Percentiles rank a stretch among this genome's conserved stretches.
phyloP scores from a whole-genome alignment of 257 asterid species.

The Solanum gracilifrons region DNA sequence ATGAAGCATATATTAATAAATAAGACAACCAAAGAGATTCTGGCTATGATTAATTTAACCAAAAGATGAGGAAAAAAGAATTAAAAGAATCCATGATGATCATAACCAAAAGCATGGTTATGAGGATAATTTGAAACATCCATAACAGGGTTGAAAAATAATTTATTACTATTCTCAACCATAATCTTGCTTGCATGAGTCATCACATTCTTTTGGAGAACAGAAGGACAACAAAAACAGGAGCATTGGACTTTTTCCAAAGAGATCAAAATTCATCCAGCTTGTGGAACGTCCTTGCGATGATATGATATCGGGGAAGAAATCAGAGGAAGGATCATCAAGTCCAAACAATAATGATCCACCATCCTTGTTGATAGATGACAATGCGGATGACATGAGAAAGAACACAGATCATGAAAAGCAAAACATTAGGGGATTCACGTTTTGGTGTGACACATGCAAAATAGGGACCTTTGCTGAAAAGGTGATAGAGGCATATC shows the following conservation, averaged over 20 bases:
- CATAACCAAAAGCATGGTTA: background rate
- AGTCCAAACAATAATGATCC: background rate
- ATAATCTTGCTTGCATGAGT: too few relatives aligned
- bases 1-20: too few relatives aligned
- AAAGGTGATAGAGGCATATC: constrained; percentile 19
- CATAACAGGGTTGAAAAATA: background rate
- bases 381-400: background rate
- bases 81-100: background rate
- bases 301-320: background rate
- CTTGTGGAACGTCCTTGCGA: background rate
- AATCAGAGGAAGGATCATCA: background rate
- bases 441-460: constrained; percentile 47
- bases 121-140: background rate
- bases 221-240: constrained; percentile 10
- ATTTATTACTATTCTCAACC: too few relatives aligned
- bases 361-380: background rate
- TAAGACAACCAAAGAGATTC: background rate
- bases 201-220: background rate
- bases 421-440: background rate
- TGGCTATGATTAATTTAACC: background rate
- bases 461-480: constrained; percentile 8
- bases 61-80: background rate
- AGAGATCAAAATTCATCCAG: background rate
- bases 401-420: background rate
- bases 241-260: constrained; percentile 13